Conservation (phyloP, 345 rosid genomes). For the Gossypium anomalum region DNA sequence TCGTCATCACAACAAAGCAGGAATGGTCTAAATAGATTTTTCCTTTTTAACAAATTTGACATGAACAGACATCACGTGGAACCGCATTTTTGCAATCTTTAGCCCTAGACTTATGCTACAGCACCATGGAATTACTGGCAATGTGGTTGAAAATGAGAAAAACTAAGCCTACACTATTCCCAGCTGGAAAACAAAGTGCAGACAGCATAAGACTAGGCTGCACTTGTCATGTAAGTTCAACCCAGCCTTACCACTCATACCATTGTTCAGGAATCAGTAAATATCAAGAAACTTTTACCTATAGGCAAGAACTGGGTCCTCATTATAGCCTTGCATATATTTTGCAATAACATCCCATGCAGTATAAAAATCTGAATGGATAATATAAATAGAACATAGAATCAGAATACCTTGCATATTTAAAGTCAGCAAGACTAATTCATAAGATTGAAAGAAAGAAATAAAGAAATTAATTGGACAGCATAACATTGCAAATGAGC, state of each 20-base stretch:
- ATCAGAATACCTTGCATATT: conserved; percentile 15
- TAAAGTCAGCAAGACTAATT: conserved; percentile 4
- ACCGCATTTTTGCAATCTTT: neutral
- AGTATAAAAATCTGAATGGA: conserved; percentile 78
- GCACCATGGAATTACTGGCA: neutral
- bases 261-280: neutral
- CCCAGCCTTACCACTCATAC: neutral
- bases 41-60: neutral
- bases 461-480: neutral
- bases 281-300: conserved; percentile 45
- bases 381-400: conserved; percentile 6
- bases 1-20: neutral
- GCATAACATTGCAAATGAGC: neutral
- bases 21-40: neutral
- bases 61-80: neutral
- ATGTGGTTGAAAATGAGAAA: neutral
- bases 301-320: conserved; percentile 56
- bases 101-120: neutral
- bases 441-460: conserved; percentile 1
- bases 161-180: neutral
- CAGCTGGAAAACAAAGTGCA: neutral
- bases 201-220: conserved; percentile 8
- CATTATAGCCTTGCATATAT: conserved; percentile 46
- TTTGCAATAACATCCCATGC: conserved; percentile 85
- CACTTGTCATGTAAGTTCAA: neutral